Conservation (phyloP, 2,329 filamentous ascomycete species). For the Trichophaea hybrida region DNA sequence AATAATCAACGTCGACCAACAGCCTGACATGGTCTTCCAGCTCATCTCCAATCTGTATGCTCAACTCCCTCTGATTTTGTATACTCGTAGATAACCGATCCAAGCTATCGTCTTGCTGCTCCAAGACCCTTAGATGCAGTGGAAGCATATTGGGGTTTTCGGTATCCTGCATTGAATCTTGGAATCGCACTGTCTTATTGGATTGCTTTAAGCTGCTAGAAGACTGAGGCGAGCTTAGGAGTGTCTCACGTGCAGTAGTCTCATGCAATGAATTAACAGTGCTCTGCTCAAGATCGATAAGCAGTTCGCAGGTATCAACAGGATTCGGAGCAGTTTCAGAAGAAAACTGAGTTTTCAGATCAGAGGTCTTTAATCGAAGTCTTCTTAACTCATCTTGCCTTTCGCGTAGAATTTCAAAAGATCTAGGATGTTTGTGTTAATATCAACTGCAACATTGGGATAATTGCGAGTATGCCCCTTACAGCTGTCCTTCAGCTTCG, state of each 20-base stretch:
- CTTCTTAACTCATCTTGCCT: constrained; percentile 26
- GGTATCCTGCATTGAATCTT: constrained; percentile 41
- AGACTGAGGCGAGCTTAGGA: constrained; percentile 53
- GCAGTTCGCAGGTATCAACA: constrained; percentile 22
- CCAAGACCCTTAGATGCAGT: constrained; percentile 66
- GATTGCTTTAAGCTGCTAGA: constrained; percentile 33
- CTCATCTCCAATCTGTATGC: constrained; percentile 92
- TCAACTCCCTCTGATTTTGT: constrained; percentile 75
- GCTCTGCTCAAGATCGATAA: constrained; percentile 21
- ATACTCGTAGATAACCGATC: constrained; percentile 77
- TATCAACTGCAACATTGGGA: constrained; percentile 15
- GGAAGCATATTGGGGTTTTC: constrained; percentile 74
- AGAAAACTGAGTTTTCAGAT: constrained; percentile 24
- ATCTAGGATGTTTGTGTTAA: constrained; percentile 6
- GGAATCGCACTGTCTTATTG: constrained; percentile 40
- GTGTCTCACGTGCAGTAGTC: constrained; percentile 40
- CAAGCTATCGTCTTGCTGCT: constrained; percentile 88
- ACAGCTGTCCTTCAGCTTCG: constrained; percentile 49
- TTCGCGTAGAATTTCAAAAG: constrained; percentile 28
- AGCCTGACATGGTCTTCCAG: constrained; percentile 78
- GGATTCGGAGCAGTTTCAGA: constrained; percentile 3
- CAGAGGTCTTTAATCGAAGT: constrained; percentile 23
- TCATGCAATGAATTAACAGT: constrained; percentile 36
- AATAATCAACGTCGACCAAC: constrained; percentile 74
- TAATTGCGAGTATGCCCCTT: constrained; percentile 27